Conservation (phyloP, 768 basidiomycete genomes). For the Lactarius deliciosus region DNA sequence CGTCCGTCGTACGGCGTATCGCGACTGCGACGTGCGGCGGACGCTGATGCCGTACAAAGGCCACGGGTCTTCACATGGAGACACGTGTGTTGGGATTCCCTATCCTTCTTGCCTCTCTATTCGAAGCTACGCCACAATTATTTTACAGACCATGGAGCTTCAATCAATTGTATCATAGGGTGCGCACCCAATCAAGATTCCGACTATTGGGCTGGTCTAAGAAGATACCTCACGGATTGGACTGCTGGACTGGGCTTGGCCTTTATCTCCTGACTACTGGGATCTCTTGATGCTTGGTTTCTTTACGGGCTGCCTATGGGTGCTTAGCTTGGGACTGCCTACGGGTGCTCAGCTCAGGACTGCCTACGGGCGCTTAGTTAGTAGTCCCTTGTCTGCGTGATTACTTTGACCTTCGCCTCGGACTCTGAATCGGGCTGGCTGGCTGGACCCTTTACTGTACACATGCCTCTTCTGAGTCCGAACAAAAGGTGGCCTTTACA, state of each 20-base stretch:
- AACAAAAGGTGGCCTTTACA: not conserved
- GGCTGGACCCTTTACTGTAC: not conserved
- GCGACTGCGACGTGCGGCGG: conserved; percentile 10
- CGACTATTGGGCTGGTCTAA: not conserved
- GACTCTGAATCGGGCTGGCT: not conserved
- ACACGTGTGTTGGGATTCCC: not conserved
- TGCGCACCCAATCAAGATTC: conserved; percentile 16
- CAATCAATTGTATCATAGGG: not conserved
- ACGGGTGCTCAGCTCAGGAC: not conserved
- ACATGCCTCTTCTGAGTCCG: not conserved
- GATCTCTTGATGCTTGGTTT: not conserved
- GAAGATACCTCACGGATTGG: not conserved
- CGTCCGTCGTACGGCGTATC: conserved; percentile 14
- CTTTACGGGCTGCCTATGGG: not conserved
- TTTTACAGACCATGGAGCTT: not conserved
- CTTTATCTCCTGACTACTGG: not conserved
- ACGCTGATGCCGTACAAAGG: not conserved
- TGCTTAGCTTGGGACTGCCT: not conserved
- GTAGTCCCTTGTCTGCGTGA: not conserved
- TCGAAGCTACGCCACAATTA: not conserved
- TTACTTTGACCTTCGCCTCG: not conserved
- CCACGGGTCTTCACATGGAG: not conserved
- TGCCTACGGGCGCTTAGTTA: not conserved
- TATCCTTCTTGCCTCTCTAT: not conserved
- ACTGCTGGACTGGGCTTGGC: not conserved